Percentiles rank a stretch among this genome's conserved stretches.
Conservation (phyloP, 768 basidiomycete genomes). For the Pulveroboletus sp. region DNA sequence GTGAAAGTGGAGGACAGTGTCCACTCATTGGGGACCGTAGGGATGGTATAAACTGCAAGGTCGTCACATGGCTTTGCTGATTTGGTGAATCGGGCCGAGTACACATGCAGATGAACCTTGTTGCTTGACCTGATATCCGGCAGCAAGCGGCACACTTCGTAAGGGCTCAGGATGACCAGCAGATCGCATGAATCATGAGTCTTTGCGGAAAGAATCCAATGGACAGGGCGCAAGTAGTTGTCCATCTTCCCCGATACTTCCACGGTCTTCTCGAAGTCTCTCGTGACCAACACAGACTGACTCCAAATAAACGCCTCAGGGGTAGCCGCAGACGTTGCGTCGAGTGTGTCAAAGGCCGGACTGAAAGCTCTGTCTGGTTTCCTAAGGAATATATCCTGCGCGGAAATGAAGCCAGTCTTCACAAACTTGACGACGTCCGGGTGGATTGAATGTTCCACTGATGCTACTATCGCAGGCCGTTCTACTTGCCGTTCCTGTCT, state of each 20-base stretch:
- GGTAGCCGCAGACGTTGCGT: not conserved
- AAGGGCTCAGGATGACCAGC: slow-evolving; percentile 39
- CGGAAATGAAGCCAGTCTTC: slow-evolving; percentile 20
- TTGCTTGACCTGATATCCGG: slow-evolving; percentile 33
- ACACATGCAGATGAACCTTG: slow-evolving; percentile 37
- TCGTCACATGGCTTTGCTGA: slow-evolving; percentile 35
- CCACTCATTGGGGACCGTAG: not conserved
- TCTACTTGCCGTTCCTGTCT: slow-evolving; percentile 39
- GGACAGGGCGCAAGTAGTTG: slow-evolving; percentile 22
- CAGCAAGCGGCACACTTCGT: slow-evolving; percentile 37
- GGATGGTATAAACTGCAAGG: slow-evolving; percentile 12
- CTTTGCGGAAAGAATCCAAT: slow-evolving; percentile 18
- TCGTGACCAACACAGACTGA: slow-evolving; percentile 3
- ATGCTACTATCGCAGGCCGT: slow-evolving; percentile 31
- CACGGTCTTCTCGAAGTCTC: slow-evolving; percentile 7
- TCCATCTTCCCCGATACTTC: not conserved
- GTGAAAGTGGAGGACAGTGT: not conserved
- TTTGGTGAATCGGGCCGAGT: slow-evolving; percentile 35
- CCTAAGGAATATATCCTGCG: not conserved
- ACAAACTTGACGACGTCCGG: slow-evolving; percentile 21
- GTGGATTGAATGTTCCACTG: slow-evolving; percentile 19
- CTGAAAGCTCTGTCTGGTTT: slow-evolving; percentile 18
- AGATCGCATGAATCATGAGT: not conserved
- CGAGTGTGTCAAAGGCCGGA: slow-evolving; percentile 10
- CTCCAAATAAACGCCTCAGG: slow-evolving; percentile 21